Conservation (phyloP, 345 rosid genomes). For the Hibiscus mutabilis region DNA sequence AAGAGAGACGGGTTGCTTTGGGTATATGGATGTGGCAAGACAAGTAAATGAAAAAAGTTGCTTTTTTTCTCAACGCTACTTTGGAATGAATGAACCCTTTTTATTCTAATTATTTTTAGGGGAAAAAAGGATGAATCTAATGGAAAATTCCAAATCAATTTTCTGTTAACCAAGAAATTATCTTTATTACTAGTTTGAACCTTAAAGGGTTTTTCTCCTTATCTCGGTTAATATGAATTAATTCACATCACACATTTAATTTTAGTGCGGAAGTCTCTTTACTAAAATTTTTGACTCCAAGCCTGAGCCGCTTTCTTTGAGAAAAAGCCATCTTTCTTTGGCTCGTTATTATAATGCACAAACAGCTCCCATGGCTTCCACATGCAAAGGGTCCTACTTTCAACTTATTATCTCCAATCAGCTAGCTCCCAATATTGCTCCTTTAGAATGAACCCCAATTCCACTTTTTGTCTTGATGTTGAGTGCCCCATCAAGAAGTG, state of each 20-base stretch:
- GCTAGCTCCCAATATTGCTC: background rate
- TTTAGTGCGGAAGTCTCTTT: too few species aligned
- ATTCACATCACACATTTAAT: too few species aligned
- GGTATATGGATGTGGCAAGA: background rate
- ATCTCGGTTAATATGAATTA: too few species aligned
- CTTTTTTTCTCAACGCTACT: conserved; percentile 35
- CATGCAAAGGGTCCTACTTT: background rate
- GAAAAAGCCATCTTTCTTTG: too few species aligned
- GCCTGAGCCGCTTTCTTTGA: too few species aligned
- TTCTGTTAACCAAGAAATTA: too few species aligned
- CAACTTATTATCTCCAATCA: background rate
- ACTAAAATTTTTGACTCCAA: too few species aligned
- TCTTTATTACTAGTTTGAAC: background rate
- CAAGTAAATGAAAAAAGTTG: background rate
- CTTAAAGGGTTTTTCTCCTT: too few species aligned
- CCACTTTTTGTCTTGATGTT: background rate
- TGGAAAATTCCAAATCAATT: background rate
- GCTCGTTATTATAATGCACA: background rate
- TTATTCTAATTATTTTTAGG: background rate
- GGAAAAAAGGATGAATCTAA: background rate
- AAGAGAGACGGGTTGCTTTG: background rate
- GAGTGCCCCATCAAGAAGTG: background rate
- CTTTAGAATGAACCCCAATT: background rate
- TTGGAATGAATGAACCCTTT: background rate
- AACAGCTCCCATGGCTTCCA: background rate